A percentile compares a stretch with the other conserved stretches of the same genome.
Evolutionary conservation across 768 basidiomycete species (phyloP).

Genomic region (Postia placenta): DNA sequence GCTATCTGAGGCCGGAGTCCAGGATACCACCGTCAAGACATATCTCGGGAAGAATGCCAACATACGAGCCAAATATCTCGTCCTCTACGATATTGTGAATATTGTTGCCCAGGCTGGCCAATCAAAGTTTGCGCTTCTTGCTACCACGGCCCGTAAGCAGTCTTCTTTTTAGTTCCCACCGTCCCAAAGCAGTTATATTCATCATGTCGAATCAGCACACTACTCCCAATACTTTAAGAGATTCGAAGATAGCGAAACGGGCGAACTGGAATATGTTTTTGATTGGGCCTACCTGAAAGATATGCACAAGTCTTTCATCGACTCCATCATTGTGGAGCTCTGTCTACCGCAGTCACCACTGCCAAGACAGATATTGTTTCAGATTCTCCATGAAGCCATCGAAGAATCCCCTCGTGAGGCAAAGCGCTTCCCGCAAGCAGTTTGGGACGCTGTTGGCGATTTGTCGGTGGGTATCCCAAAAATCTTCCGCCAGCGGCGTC

Average conservation of each 20-base stretch:
- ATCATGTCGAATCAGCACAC: constrained; percentile 47
- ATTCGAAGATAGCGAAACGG: constrained; percentile 29
- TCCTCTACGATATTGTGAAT: constrained; percentile 57
- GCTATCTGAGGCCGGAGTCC: constrained; percentile 48
- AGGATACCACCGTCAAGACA: constrained; percentile 43
- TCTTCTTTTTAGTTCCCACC: too few relatives aligned
- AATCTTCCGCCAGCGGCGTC: background rate
- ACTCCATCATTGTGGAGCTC: constrained; percentile 79
- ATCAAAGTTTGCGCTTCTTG: constrained; percentile 59
- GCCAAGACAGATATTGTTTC: constrained; percentile 59
- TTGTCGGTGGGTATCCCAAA: constrained; percentile 47
- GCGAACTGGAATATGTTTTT: constrained; percentile 53
- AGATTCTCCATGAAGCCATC: constrained; percentile 63
- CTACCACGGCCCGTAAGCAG: constrained; percentile 63
- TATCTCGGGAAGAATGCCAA: constrained; percentile 46
- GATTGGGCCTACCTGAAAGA: constrained; percentile 56
- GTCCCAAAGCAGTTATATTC: background rate
- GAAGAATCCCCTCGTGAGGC: constrained; percentile 70
- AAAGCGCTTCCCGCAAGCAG: constrained; percentile 68
- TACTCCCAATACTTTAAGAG: constrained; percentile 67
- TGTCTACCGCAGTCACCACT: constrained; percentile 69
- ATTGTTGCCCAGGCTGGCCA: constrained; percentile 57
- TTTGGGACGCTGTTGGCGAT: constrained; percentile 82
- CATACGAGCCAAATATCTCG: constrained; percentile 56
- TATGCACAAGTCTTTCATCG: constrained; percentile 71